phyloP scores from a whole-genome alignment of 257 asterid genomes.

The Buddleja alternifolia region DNA sequence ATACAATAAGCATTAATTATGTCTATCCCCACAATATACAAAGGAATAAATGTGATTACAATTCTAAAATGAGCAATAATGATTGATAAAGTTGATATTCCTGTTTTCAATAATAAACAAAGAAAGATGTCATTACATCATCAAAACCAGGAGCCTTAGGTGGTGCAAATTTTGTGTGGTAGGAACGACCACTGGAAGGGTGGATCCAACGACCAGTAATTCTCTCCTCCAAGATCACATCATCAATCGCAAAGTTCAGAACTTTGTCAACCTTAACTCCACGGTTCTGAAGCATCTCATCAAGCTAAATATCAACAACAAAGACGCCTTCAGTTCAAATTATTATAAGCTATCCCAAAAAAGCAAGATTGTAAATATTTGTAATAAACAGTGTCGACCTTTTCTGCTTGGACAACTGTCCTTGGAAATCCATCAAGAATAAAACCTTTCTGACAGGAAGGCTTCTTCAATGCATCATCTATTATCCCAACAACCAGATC shows the following conservation, averaged over 20 bases:
- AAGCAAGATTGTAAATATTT: background rate
- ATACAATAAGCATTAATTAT: background rate
- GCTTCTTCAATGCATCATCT: constrained; percentile 89
- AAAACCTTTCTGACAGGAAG: constrained; percentile 93
- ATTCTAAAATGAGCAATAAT: background rate
- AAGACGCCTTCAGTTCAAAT: constrained; percentile 10
- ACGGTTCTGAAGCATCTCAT: constrained; percentile 83
- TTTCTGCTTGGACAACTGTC: constrained; percentile 89
- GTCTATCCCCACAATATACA: background rate
- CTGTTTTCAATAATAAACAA: constrained; percentile 5
- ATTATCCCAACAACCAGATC: constrained; percentile 92
- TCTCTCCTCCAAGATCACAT: constrained; percentile 91
- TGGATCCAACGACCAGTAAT: constrained; percentile 99
- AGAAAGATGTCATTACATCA: constrained; percentile 58
- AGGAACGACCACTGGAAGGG: constrained; percentile 89
- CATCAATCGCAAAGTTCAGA: constrained; percentile 93
- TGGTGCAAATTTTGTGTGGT: constrained; percentile 87
- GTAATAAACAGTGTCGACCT: constrained; percentile 51
- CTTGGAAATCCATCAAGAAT: constrained; percentile 99
- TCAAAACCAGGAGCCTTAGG: constrained; percentile 79
- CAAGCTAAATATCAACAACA: constrained; percentile 60
- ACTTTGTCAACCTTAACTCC: constrained; percentile 89
- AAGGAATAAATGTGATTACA: constrained; percentile 4
- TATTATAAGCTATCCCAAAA: constrained; percentile 4
- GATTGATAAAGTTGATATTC: background rate